Evolutionary conservation across 2,329 filamentous ascomycete genomes (phyloP).

Genomic region (Colletotrichum lindemuthianum): DNA sequence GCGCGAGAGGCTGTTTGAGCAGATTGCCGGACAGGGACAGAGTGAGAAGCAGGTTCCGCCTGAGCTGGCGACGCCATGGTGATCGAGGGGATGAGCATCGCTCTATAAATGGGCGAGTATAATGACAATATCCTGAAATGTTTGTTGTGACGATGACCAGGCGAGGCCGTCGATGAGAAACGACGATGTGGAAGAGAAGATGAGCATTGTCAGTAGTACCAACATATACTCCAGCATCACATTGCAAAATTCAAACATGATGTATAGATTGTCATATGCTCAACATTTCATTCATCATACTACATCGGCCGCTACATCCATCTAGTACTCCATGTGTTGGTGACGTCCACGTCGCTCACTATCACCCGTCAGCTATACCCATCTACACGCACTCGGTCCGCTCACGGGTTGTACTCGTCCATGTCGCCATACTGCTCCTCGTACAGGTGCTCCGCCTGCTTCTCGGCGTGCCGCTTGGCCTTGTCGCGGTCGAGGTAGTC

Average conservation of each 20-base stretch:
- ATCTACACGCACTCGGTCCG: constrained; percentile 28
- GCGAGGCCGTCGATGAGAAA: too few species aligned
- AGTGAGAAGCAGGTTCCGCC: neutral
- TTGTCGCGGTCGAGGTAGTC: constrained; percentile 67
- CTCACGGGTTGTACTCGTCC: constrained; percentile 68
- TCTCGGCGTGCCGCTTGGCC: constrained; percentile 67
- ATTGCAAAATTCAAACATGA: neutral
- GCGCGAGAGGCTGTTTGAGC: constrained; percentile 55
- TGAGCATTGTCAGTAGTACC: too few species aligned
- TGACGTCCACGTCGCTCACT: constrained; percentile 28
- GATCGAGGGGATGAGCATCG: too few species aligned
- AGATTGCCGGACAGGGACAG: constrained; percentile 13
- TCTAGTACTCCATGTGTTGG: constrained; percentile 29
- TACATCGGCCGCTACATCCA: constrained; percentile 8
- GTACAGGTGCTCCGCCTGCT: constrained; percentile 69
- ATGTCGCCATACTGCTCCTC: constrained; percentile 67
- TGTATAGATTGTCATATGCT: neutral
- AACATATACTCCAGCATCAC: too few species aligned
- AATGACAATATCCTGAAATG: neutral
- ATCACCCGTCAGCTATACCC: neutral
- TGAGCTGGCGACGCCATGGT: neutral
- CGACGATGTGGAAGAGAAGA: too few species aligned
- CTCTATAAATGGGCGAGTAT: neutral
- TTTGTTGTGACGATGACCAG: too few species aligned
- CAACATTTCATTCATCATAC: constrained; percentile 11